phyloP scores from a whole-genome alignment of 306 rosid genomes.

The Citrullus amarus region DNA sequence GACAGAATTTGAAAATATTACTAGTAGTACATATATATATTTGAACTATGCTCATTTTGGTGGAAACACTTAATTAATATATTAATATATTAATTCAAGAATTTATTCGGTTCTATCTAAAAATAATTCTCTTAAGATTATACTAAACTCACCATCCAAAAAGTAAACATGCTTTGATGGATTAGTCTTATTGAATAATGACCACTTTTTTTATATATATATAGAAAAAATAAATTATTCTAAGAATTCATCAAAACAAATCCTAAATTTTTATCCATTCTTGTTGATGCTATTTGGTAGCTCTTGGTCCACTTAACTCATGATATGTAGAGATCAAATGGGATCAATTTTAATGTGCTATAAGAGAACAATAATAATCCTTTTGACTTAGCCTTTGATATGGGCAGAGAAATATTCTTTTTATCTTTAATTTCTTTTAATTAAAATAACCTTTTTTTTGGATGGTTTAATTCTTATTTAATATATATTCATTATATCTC shows the following conservation, averaged over 20 bases:
- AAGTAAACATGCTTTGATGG: background rate
- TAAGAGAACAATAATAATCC: background rate
- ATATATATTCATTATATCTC: background rate
- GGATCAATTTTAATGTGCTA: background rate
- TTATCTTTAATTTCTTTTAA: background rate
- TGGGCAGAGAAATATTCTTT: background rate
- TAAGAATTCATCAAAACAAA: background rate
- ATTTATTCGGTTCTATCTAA: background rate
- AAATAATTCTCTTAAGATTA: background rate
- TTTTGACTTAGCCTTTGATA: background rate
- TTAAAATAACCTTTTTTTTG: background rate
- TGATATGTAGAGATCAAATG: background rate
- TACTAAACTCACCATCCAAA: background rate
- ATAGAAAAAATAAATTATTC: background rate
- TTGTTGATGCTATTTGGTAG: background rate
- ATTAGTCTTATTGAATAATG: background rate
- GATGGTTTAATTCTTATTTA: background rate
- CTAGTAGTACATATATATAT: too few relatives aligned
- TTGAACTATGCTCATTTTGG: too few relatives aligned
- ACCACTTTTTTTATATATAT: background rate
- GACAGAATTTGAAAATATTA: too few relatives aligned
- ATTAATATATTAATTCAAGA: background rate
- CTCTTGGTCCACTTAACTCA: background rate
- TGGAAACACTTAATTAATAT: background rate
- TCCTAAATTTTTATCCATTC: background rate